phyloP scores from a whole-genome alignment of 1,139 yeast genomes.

The Blastobotrys arbuscula region DNA sequence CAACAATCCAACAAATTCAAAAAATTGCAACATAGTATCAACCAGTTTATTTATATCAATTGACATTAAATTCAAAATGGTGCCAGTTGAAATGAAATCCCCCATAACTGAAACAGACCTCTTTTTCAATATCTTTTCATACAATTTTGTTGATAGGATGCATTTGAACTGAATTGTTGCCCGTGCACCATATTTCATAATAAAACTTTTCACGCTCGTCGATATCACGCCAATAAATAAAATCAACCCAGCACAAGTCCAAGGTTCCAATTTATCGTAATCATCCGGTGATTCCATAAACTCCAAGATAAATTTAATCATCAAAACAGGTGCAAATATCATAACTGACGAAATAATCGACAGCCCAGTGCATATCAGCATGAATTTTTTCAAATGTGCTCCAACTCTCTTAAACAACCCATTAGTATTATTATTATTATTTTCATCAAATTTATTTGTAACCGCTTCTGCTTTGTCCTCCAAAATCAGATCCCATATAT shows the following conservation, averaged over 20 bases:
- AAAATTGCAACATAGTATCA: slow-evolving; percentile 84
- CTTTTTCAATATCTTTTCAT: slow-evolving; percentile 85
- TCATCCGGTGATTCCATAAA: slow-evolving; percentile 65
- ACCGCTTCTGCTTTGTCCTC: background rate
- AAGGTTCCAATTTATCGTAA: slow-evolving; percentile 41
- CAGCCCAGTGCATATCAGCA: background rate
- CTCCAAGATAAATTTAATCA: slow-evolving; percentile 72
- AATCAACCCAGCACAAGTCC: slow-evolving; percentile 79
- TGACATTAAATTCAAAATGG: slow-evolving; percentile 90
- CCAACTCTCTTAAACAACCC: background rate
- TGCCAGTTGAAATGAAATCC: no score
- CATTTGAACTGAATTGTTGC: slow-evolving; percentile 84
- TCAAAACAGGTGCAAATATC: slow-evolving; percentile 68
- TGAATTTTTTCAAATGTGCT: background rate
- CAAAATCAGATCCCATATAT: background rate
- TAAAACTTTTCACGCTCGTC: slow-evolving; percentile 66
- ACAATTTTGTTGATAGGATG: slow-evolving; percentile 84
- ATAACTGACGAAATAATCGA: background rate
- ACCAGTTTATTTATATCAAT: slow-evolving; percentile 92
- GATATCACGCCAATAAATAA: slow-evolving; percentile 57
- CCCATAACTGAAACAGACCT: slow-evolving; percentile 32
- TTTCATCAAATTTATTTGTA: background rate
- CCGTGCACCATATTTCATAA: slow-evolving; percentile 85
- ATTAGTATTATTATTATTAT: background rate
- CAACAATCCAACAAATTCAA: slow-evolving; percentile 67